Base-by-base conservation (phyloP, 148 eudicot species). In the Spergularia marina region DNA sequence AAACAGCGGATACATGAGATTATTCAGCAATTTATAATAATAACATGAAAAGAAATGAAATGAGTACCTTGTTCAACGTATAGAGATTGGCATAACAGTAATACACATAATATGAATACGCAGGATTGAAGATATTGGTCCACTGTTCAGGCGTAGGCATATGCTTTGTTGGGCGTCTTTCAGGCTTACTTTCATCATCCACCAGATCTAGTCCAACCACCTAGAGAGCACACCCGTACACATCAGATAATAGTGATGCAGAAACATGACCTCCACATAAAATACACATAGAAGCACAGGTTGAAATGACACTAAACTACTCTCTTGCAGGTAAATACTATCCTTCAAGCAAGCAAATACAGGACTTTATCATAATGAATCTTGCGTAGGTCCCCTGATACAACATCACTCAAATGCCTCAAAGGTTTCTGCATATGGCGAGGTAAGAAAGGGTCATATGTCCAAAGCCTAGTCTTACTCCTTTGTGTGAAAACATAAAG, bases 151-250 rank as follows among this genome's bases (percentile, higher is more conserved):
- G 99, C 12, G 97, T 92, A 41, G 97, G 99, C 99, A 96, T 96
- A 81, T 96, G 99, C 74, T 96, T 96, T 70, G 98, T 96, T 47
- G 99, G 99, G 49, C 99, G 94, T 80, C 99, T 89, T 82, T 96
- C 99, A 36, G 98, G 99, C 82, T 92, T 96, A 83, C 93, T 96
- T 82, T 96, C 99, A 74, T 96, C 99, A 79, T 96, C 99, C 82
- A 96, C 99, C 83, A 96, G 76, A 87, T 96, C 99, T 36, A 96
- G 84, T 55, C 99, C 99, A 77, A 96, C 98, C 76, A 96, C 93
- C 99, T 96, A 62, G 34, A 84, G 58, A 65, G 79, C 4, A 74
- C 12, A 11, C 47, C 16, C 60, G 30, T 44, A 53, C 11, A n/a
- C 49, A 67, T 49, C 14, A 67, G 8, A 66, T 8, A 10, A 66